Evolutionary conservation across 108 stramenopile species (phyloP).

Genomic region (Pseudonitzschia delicatissima): DNA sequence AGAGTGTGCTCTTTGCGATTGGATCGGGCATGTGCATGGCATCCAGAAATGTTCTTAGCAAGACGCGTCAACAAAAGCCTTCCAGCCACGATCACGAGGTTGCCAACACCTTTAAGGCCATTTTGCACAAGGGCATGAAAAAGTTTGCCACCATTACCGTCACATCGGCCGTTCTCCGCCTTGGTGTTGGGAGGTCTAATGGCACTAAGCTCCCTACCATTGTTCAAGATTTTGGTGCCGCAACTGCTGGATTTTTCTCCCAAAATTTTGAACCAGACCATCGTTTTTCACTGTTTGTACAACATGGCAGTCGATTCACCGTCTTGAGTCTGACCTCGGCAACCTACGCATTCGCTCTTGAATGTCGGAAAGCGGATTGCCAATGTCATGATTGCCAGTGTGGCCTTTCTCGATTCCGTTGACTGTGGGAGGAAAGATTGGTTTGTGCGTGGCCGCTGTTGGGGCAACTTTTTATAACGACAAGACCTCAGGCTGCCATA

Average conservation of each 20-base stretch:
- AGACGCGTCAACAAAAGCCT: not conserved
- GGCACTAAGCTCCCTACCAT: not conserved
- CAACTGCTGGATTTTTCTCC: not conserved
- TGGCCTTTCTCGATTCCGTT: slow-evolving; percentile 21
- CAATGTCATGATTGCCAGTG: slow-evolving; percentile 31
- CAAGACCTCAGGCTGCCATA: too few relatives aligned
- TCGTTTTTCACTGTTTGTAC: slow-evolving; percentile 47
- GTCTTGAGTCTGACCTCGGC: slow-evolving; percentile 41
- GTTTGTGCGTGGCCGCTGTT: slow-evolving; percentile 11
- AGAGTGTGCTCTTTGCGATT: slow-evolving; percentile 29
- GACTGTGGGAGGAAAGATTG: not conserved
- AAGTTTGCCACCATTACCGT: slow-evolving; percentile 1
- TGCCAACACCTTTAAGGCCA: not conserved
- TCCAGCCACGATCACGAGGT: not conserved
- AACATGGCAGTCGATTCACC: slow-evolving; percentile 45
- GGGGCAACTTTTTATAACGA: slow-evolving; percentile 30
- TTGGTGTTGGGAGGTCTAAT: not conserved
- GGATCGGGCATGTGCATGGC: slow-evolving; percentile 28
- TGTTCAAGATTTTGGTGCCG: slow-evolving; percentile 5
- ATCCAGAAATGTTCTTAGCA: slow-evolving; percentile 30
- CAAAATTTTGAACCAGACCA: slow-evolving; percentile 5
- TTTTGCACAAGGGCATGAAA: slow-evolving; percentile 4
- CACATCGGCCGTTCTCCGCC: slow-evolving; percentile 16
- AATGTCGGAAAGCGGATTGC: slow-evolving; percentile 54
- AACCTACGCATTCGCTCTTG: slow-evolving; percentile 43